Evolutionary conservation across 768 basidiomycete species (phyloP).

Genomic region (Cystobasidium onofrii): DNA sequence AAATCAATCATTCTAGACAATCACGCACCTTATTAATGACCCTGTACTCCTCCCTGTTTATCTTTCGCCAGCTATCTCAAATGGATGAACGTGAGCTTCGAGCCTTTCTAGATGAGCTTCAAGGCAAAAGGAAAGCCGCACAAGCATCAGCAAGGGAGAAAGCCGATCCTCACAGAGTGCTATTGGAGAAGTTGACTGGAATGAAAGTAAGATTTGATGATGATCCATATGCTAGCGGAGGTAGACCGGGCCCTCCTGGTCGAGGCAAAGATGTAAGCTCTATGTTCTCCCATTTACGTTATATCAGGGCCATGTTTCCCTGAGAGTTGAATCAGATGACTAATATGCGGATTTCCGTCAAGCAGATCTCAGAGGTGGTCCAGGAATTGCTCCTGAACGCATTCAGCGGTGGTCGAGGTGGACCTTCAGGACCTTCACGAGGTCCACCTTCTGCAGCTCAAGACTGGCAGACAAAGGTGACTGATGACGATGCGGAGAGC

Average conservation of each 20-base stretch:
- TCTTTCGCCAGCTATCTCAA: not conserved
- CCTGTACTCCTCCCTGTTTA: not conserved
- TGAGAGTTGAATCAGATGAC: too few species aligned
- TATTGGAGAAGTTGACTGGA: not conserved
- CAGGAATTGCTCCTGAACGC: not conserved
- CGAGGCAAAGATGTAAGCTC: not conserved
- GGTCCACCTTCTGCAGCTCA: not conserved
- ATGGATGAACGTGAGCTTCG: not conserved
- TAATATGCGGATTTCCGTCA: too few species aligned
- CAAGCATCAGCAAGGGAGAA: not conserved
- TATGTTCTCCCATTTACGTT: not conserved
- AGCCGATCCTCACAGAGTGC: not conserved
- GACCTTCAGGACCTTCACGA: not conserved
- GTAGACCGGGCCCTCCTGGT: not conserved
- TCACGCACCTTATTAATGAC: not conserved
- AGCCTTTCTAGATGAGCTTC: not conserved
- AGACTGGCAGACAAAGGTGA: not conserved
- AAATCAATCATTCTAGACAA: too few species aligned
- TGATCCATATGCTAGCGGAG: not conserved
- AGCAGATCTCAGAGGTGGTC: not conserved
- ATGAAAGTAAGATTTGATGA: not conserved
- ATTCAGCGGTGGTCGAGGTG: not conserved
- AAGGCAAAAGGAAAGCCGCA: not conserved
- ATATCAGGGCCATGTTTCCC: too few species aligned
- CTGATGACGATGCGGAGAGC: not conserved